Conservation (phyloP, 140 eudicot species). For the Anethum foeniculum region DNA sequence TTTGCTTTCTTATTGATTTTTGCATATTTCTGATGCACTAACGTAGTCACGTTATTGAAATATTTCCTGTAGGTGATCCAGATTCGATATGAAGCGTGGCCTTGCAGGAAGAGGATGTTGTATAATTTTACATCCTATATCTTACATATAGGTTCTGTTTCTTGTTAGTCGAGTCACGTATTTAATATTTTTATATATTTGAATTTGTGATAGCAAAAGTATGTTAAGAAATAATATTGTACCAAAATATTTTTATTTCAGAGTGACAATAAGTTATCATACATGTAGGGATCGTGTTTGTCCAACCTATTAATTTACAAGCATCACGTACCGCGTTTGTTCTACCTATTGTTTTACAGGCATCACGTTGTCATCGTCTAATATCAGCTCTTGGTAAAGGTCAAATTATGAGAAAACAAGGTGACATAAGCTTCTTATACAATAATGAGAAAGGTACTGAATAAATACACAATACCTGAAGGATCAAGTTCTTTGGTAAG, state of each 20-base stretch:
- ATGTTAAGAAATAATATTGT: not conserved
- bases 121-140: not conserved
- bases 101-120: not conserved
- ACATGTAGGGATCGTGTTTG: not conserved
- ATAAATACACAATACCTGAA: not conserved
- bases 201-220: not conserved
- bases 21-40: not conserved
- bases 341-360: not conserved
- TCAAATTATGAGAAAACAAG: too few species aligned
- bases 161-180: not conserved
- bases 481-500: not conserved
- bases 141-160: not conserved
- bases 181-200: too few species aligned
- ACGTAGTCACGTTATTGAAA: too few species aligned
- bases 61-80: not conserved
- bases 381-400: too few species aligned
- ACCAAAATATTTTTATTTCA: not conserved
- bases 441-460: not conserved
- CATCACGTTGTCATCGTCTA: too few species aligned
- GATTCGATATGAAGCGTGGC: not conserved
- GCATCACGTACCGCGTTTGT: too few species aligned
- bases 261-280: not conserved
- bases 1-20: not conserved
- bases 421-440: too few species aligned
- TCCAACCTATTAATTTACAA: too few species aligned